Conservation (phyloP, 495 filamentous ascomycete genomes). For the Hyaloscypha finlandica region DNA sequence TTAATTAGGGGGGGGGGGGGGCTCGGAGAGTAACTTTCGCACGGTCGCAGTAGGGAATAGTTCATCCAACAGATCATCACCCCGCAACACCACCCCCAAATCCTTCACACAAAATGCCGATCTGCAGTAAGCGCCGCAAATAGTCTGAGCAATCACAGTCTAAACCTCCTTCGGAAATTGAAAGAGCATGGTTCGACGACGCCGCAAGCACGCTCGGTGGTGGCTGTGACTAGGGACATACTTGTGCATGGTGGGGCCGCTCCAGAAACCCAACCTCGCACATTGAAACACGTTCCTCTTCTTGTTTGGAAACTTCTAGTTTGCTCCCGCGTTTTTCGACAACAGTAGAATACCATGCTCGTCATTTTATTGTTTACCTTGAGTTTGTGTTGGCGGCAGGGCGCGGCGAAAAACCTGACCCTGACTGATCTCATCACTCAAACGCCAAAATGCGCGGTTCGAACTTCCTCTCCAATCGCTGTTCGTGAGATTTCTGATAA, state of each 20-base stretch:
- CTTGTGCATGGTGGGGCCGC: background rate
- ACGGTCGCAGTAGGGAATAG: no score
- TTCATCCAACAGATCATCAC: background rate
- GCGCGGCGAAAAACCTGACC: background rate
- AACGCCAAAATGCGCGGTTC: background rate
- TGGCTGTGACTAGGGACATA: background rate
- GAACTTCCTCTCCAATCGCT: background rate
- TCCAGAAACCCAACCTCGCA: background rate
- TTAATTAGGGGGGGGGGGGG: no score
- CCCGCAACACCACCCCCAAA: background rate
- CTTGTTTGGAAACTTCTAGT: background rate
- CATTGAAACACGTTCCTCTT: background rate
- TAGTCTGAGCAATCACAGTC: background rate
- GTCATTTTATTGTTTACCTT: background rate
- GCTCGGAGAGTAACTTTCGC: no score
- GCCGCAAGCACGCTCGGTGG: background rate
- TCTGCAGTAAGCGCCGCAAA: background rate
- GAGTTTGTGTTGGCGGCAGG: background rate
- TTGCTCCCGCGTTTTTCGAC: background rate
- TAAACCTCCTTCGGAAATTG: background rate
- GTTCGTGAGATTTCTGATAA: background rate
- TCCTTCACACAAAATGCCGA: background rate
- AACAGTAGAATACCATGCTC: background rate
- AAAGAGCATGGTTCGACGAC: background rate
- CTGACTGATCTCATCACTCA: background rate